Base-by-base conservation (phyloP, 805 yeast species). In the Komagataella populi region DNA sequence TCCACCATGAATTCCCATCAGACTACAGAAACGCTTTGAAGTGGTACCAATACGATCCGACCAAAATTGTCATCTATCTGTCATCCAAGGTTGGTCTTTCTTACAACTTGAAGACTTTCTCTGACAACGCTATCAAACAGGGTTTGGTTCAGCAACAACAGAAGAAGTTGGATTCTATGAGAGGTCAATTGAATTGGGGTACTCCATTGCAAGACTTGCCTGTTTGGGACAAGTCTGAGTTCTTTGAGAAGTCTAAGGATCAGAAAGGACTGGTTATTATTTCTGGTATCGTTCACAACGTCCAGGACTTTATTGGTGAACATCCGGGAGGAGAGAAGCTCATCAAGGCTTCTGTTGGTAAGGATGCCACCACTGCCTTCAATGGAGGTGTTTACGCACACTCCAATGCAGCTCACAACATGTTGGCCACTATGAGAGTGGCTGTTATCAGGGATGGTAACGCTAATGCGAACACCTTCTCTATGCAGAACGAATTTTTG, bases 331-430 rank as follows among this genome's bases (percentile, higher is more conserved):
- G 98, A 1, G 66, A 80, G 36, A 83, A 90, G 4, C 73, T 90
- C 49, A 79, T 90, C 51, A 72, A 72, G 56, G 81, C 93, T 0
- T 86, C 95, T 1, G 82, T 87, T 53, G 97, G 97, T 10, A 87
- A 85, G 64, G 97, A 90, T 64, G 96, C 96, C 6, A 89, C 97
- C 2, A 81, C 85, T 50, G 96, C 95, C 2, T 90, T 90, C 66
- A 88, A 84, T 64, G 97, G 98, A 20, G 97, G 96, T 2, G 97
- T 90, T 10, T 90, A 90, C 68, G 79, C 80, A 52, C 98, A 90
- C 65, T 84, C 93, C 59, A 88, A 91, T 52, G 97, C 97, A 0
- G 97, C 96, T 1, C 85, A 84, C 61, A 90, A 90, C 66, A 67
- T 90, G 54, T 70, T 90, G 54, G 95, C 96, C 1, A 90, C 84